Evolutionary conservation across 768 basidiomycete species (phyloP).

Genomic region (Pholiota microspora): DNA sequence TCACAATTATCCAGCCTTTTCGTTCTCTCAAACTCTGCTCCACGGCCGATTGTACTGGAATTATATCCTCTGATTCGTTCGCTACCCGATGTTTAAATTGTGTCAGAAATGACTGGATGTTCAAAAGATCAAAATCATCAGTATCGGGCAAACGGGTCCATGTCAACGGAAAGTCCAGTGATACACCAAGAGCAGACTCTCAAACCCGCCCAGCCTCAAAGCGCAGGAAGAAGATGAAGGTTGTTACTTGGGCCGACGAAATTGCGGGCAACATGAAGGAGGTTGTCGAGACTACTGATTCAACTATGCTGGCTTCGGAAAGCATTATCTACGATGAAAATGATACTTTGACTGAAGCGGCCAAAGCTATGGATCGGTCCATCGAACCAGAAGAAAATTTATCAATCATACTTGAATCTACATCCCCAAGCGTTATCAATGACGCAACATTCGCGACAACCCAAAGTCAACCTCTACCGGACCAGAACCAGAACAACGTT

Average conservation of each 20-base stretch:
- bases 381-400: too few relatives aligned
- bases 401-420: too few relatives aligned
- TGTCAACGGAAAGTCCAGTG: not conserved
- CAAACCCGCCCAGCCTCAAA: not conserved
- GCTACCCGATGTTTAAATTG: conserved; percentile 16
- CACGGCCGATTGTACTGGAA: conserved; percentile 18
- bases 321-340: not conserved
- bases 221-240: conserved; percentile 21
- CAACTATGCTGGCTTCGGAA: not conserved
- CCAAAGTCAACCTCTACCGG: too few relatives aligned
- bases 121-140: conserved; percentile 2
- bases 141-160: not conserved
- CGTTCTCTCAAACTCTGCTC: conserved; percentile 20
- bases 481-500: too few relatives aligned
- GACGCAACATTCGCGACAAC: too few relatives aligned
- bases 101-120: conserved; percentile 16
- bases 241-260: conserved; percentile 35
- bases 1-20: not conserved
- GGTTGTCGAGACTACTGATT: not conserved
- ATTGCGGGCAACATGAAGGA: not conserved
- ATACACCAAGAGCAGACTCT: not conserved
- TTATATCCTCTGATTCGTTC: conserved; percentile 13
- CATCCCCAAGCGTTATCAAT: too few relatives aligned
- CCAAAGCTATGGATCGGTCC: too few relatives aligned
- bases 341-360: too few relatives aligned